phyloP scores from a whole-genome alignment of 257 asterid genomes.

The Salvia splendens region DNA sequence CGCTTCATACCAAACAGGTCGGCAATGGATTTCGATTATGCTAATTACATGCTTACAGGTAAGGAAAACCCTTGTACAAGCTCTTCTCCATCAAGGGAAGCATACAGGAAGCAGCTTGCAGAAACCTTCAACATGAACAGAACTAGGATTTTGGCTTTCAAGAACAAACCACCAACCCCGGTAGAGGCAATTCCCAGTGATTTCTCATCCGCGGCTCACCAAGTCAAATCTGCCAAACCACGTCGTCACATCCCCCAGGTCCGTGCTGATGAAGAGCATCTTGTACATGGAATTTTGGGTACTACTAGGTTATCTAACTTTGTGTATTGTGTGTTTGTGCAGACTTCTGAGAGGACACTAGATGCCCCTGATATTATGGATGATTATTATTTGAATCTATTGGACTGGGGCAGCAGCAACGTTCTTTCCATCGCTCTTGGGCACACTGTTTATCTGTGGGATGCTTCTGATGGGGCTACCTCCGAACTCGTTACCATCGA shows the following conservation, averaged over 20 bases:
- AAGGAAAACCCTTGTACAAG: constrained; percentile 72
- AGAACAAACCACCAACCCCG: constrained; percentile 82
- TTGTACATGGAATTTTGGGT: neutral
- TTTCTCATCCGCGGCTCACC: constrained; percentile 48
- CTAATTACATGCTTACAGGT: constrained; percentile 86
- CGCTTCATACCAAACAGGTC: constrained; percentile 97
- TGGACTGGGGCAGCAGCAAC: constrained; percentile 95
- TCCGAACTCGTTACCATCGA: constrained; percentile 79
- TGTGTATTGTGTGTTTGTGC: constrained; percentile 37
- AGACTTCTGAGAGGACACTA: constrained; percentile 90
- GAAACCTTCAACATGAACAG: constrained; percentile 88
- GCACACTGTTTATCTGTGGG: constrained; percentile 81
- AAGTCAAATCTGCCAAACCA: constrained; percentile 58
- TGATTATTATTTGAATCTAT: constrained; percentile 80
- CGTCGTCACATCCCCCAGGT: constrained; percentile 49
- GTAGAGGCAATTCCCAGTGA: constrained; percentile 59
- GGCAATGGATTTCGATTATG: constrained; percentile 89
- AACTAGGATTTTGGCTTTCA: constrained; percentile 83
- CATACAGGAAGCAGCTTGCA: constrained; percentile 46
- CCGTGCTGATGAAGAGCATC: neutral
- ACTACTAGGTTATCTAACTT: neutral
- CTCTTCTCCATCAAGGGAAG: constrained; percentile 66
- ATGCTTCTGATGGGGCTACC: constrained; percentile 73
- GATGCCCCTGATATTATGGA: constrained; percentile 93
- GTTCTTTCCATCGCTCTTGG: constrained; percentile 92